Base-by-base conservation (phyloP, 1,284 basidiomycete species). In the Apiotrichum mycotoxinovorans region DNA sequence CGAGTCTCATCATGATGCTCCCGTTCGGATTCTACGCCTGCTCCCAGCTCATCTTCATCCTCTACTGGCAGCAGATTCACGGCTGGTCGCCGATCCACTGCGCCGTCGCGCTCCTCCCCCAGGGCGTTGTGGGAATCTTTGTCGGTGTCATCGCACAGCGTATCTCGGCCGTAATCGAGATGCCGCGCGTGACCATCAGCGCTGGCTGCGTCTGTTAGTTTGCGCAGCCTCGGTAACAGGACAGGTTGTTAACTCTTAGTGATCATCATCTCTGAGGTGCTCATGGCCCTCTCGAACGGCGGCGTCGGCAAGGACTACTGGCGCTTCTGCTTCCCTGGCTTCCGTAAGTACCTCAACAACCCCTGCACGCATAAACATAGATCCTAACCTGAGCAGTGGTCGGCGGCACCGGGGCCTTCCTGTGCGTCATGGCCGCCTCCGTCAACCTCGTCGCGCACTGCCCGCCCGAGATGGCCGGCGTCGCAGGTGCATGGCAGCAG, bases 401-500 rank as follows among this genome's bases (percentile, higher is more conserved):
- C 60, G n/a, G n/a, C n/a, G n/a, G n/a, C n/a, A n/a, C n/a, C n/a
- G n/a, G n/a, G n/a, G n/a, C n/a, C n/a, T n/a, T n/a, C n/a, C n/a
- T n/a, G n/a, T n/a, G n/a, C n/a, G n/a, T 58, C 20, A 66, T 67
- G 54, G 58, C 51, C 27, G 52, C 52, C 23, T 69, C 66, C 58
- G n/a, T n/a, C n/a, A n/a, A 57, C 53, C 40, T 64, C 59, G 18
- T 57, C 52, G 26, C 66, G 64, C 51, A 66, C 73, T 25, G 63
- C 2, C 70, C 71, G 1, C 57, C 70, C 2, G 56, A 70, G n/a
- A 65, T 62, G 54, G 58, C 72, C 0, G 75, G 74, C 11, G 72
- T 77, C 10, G 72, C 68, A 5, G 72, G 73, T 12, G 75, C 73
- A 2, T 58, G 72, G 38, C 63, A 74, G 20, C 74, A 77, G 58